These are phyloP conservation scores for Yamadazyma diddensiae DNA, from an alignment of 1,139 yeast genomes.

Conservation along the genomic window DNA sequence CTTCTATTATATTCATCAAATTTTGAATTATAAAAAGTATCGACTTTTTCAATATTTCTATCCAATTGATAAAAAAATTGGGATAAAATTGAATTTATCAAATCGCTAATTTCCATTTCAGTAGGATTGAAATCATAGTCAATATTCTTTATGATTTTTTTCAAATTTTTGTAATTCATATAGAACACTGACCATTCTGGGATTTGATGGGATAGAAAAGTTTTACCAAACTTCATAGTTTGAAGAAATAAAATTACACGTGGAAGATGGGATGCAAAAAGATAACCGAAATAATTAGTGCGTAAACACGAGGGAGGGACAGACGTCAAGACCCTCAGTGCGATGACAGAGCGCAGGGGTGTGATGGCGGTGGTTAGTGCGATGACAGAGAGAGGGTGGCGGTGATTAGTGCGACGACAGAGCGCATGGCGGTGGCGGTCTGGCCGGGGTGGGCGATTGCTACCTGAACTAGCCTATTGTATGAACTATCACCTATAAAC, in stretches of 20 bases:
- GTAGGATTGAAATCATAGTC: constrained; percentile 38
- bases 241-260: constrained; percentile 1
- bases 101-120: constrained; percentile 21
- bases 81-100: constrained; percentile 40
- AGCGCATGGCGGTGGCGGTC: no score
- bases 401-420: no score
- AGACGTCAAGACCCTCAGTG: no score
- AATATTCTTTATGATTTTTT: constrained; percentile 66
- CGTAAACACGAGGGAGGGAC: background rate
- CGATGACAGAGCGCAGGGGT: no score
- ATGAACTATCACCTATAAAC: no score
- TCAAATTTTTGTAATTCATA: constrained; percentile 82
- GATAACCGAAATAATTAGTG: no score
- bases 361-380: no score
- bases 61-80: constrained; percentile 79
- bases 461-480: no score
- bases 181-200: constrained; percentile 89
- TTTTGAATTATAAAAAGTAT: constrained; percentile 71
- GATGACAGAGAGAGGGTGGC: no score
- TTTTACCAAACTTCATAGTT: constrained; percentile 82
- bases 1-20: constrained; percentile 72
- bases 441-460: no score
- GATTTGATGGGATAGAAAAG: constrained; percentile 76
- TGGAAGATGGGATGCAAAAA: constrained; percentile 2
- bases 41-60: constrained; percentile 78